Conservation (phyloP, 2,329 filamentous ascomycete species). For the Neobulgaria alba region DNA sequence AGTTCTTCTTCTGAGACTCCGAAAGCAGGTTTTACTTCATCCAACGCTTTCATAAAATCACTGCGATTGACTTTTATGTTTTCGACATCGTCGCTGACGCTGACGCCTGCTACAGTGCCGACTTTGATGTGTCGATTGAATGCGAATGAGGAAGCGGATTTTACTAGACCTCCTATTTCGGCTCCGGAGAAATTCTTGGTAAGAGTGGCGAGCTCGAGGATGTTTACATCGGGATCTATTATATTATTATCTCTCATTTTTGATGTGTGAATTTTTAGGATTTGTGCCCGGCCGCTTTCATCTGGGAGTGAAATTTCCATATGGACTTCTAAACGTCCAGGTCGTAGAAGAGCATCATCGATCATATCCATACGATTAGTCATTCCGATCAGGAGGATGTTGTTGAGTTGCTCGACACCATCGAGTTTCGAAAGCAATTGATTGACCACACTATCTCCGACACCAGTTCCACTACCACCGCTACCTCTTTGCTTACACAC, state of each 20-base stretch:
- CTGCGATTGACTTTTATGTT: slow-evolving; percentile 78
- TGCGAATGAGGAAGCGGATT: slow-evolving; percentile 85
- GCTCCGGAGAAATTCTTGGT: slow-evolving; percentile 98
- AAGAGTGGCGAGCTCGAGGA: slow-evolving; percentile 67
- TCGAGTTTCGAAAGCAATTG: slow-evolving; percentile 89
- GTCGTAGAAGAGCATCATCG: slow-evolving; percentile 84
- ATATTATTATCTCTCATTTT: slow-evolving; percentile 72
- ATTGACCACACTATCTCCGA: slow-evolving; percentile 96
- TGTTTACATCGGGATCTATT: slow-evolving; percentile 64
- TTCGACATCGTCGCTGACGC: slow-evolving; percentile 70
- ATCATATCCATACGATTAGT: slow-evolving; percentile 99
- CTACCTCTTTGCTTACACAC: slow-evolving; percentile 98
- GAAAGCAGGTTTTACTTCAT: slow-evolving; percentile 87
- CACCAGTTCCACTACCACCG: slow-evolving; percentile 85
- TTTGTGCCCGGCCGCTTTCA: slow-evolving; percentile 76
- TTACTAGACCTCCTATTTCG: slow-evolving; percentile 84
- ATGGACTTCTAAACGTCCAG: slow-evolving; percentile 91
- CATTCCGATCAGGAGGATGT: slow-evolving; percentile 97
- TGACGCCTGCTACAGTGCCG: slow-evolving; percentile 71
- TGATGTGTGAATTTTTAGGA: slow-evolving; percentile 79
- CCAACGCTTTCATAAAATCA: slow-evolving; percentile 78
- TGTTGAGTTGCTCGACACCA: slow-evolving; percentile 91
- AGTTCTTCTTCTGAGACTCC: slow-evolving; percentile 91
- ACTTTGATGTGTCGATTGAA: slow-evolving; percentile 88
- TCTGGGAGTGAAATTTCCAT: slow-evolving; percentile 94